Evolutionary conservation across 495 filamentous ascomycete species (phyloP), one percentile per base, ranked within the genome.

Genomic region (Penicillium nucicola): DNA sequence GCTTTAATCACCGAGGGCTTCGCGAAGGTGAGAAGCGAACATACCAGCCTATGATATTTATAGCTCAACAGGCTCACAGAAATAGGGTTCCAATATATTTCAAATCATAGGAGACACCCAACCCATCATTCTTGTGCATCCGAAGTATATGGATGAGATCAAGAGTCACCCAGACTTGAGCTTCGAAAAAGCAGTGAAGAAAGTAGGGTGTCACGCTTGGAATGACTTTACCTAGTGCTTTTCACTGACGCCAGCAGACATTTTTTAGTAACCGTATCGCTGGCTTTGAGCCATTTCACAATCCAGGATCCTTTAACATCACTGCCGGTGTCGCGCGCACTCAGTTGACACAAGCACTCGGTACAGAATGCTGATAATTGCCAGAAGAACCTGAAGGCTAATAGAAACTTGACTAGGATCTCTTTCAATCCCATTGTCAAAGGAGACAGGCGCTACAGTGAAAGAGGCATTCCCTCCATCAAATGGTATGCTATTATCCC

Each of bases 321-420:
- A 55, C 38, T 1, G 43, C 68, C 14, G 55, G 75, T 32, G 41
- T 61, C 10, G 71, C 77, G 3, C 70, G 72, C 4, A 68, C 77
- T 33, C 73, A 77, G 44, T 52, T 81, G 15, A 81, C 77, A 9
- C 76, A 76, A 46, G 68, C 70, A 1, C 70, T 80, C 17, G 61
- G 68, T 71, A 64, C 34, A 58, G 15, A 15, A 43, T 12, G 2
- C 20, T 9, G 20, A 13, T 1, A 7, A 14, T 40, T 28, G 33
- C n/a, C 20, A 11, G 11, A 11, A 34, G 28, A 13, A 5, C 32
- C 4, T n/a, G 15, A 14, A 3, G 31, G 22, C 12, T 34, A 18
- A 49, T 25, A 14, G 14, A 22, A 14, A 34, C 4, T 5, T 33
- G 8, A 42, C 22, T 30, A 69, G 67, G 63, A 45, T 55, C 72